Conservation (phyloP, 2,329 filamentous ascomycete species). For the Aspergillus tanneri region DNA sequence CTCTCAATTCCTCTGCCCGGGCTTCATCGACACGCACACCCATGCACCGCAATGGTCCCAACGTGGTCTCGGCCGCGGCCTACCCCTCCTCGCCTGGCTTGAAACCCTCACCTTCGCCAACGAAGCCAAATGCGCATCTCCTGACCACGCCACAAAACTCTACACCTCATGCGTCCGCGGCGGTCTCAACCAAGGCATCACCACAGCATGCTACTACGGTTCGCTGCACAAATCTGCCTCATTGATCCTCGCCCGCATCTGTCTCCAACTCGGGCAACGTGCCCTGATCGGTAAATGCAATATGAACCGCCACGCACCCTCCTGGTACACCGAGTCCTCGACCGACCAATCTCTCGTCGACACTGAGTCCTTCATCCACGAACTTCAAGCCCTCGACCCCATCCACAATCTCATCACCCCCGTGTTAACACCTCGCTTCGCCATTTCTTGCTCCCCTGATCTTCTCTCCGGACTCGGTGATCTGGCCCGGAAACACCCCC, state of each 20-base stretch:
- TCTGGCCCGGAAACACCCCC: constrained; percentile 50
- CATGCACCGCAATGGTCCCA: constrained; percentile 61
- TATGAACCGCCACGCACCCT: constrained; percentile 46
- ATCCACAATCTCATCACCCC: constrained; percentile 45
- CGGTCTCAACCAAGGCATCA: constrained; percentile 56
- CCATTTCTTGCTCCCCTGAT: constrained; percentile 58
- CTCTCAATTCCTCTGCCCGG: constrained; percentile 34
- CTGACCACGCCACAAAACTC: constrained; percentile 51
- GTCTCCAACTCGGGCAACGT: constrained; percentile 33
- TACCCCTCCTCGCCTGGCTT: constrained; percentile 59
- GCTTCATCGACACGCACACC: constrained; percentile 63
- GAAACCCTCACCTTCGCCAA: constrained; percentile 63
- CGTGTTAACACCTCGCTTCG: constrained; percentile 60
- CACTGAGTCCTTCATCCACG: constrained; percentile 52
- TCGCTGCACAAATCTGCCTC: constrained; percentile 33
- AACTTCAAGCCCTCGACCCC: constrained; percentile 50
- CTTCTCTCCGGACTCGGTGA: constrained; percentile 57
- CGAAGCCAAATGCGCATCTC: constrained; percentile 60
- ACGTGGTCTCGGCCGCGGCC: constrained; percentile 45
- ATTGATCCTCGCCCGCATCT: constrained; percentile 35
- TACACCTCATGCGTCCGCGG: constrained; percentile 57
- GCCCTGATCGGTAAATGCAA: constrained; percentile 40
- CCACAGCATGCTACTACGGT: constrained; percentile 39
- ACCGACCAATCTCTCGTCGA: constrained; percentile 50
- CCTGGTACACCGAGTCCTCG: constrained; percentile 52